Base-by-base conservation (phyloP, 2,329 filamentous ascomycete species). In the Cryphonectria naterciae region DNA sequence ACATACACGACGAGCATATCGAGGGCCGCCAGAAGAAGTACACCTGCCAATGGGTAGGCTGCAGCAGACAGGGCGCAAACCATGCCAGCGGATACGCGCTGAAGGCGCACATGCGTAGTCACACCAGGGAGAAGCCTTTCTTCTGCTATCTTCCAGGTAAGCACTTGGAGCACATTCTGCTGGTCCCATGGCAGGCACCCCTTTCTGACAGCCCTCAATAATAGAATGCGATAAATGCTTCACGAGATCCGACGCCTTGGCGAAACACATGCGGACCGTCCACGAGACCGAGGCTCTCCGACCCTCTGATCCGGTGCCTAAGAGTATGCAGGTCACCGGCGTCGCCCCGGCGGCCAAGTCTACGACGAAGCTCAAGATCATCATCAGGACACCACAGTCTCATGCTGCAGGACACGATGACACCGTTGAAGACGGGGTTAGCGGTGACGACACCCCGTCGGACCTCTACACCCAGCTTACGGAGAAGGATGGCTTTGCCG, bases 181-280 rank as follows among this genome's bases (percentile, higher is more conserved):
- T 39, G 8, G 32, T 37, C 11, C 22, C 11, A 2, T 65, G 37
- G 37, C 61, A 32, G 32, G 35, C 52, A 11, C 17, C 7, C 7
- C n/a, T n/a, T n/a, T 56, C 60, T 71, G 25, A 71, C 65, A 35
- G 32, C 7, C 63, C n/a, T 35, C 3, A 25, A 32, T 64, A 63
- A 46, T 76, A 97, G 96, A 99, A 87, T 99, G 96, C 83, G 96
- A 99, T 80, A 92, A 95, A 73, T 95, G 95, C 43, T 99, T 99
- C 77, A 99, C 96, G 2, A 88, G 96, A 74, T 98, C 95, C 35
- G 96, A 99, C 77, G 96, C 96, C 17, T 87, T 99, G 0, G 94
- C 95, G 1, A 99, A 99, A 81, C 96, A 99, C 80, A 98, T 98
- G 94, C 92, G 96, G 76, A 98, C 96, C 22, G 95, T 99, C 52